Conservation (phyloP, 2,329 filamentous ascomycete genomes). For the Curvularia lunata region DNA sequence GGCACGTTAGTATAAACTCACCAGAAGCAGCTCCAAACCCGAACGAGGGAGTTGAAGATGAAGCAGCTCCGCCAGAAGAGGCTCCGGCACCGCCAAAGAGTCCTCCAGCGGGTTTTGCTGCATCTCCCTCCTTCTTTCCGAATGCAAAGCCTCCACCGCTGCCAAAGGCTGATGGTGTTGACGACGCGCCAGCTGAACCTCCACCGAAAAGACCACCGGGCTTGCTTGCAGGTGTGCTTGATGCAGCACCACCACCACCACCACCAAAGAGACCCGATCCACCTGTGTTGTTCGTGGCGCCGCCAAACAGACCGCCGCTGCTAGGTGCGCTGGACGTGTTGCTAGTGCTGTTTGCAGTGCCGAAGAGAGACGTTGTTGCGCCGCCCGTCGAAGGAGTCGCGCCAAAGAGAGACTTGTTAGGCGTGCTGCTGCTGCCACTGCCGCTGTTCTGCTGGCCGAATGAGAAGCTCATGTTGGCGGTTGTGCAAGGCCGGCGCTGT, state of each 20-base stretch:
- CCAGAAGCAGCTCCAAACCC: conserved; percentile 19
- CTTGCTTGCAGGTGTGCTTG: conserved; percentile 39
- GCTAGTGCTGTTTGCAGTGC: conserved; percentile 26
- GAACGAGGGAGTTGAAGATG: conserved; percentile 26
- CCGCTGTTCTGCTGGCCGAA: conserved; percentile 42
- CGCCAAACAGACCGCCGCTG: conserved; percentile 27
- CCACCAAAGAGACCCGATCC: conserved; percentile 37
- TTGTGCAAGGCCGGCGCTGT: conserved; percentile 16
- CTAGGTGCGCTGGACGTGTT: conserved; percentile 25
- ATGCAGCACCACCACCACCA: conserved; percentile 27
- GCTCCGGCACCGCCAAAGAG: conserved; percentile 17
- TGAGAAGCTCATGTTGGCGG: conserved; percentile 27
- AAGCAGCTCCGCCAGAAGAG: conserved; percentile 22
- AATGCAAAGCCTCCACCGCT: conserved; percentile 27
- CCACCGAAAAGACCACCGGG: conserved; percentile 39
- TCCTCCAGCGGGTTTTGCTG: conserved; percentile 35
- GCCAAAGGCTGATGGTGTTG: conserved; percentile 14
- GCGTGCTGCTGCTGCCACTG: conserved; percentile 29
- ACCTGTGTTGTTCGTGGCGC: conserved; percentile 18
- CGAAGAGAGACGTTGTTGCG: conserved; percentile 36
- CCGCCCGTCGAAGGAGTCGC: conserved; percentile 30
- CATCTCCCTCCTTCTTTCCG: conserved; percentile 30
- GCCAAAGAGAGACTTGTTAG: conserved; percentile 44
- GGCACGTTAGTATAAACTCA: conserved; percentile 11
- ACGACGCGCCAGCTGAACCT: conserved; percentile 31